Evolutionary conservation across 495 filamentous ascomycete species (phyloP).

Genomic region (Penicillium macrosclerotiorum): DNA sequence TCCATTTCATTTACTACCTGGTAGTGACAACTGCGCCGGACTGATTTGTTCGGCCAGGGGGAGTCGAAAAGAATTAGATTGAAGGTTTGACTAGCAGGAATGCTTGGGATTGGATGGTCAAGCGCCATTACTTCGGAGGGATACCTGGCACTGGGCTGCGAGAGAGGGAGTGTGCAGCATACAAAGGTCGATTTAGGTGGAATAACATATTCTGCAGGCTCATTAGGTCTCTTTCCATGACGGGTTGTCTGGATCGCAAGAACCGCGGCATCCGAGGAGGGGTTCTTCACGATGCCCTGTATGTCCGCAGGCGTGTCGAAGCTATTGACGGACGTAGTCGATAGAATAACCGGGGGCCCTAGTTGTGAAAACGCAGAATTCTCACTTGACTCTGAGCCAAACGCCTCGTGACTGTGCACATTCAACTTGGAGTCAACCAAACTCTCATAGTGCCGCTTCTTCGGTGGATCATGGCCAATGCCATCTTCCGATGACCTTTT

Average conservation of each 20-base stretch:
- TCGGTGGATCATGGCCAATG: neutral
- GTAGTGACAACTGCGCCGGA: constrained; percentile 67
- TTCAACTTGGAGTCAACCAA: too few species aligned
- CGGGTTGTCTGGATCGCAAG: constrained; percentile 16
- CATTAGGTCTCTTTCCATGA: constrained; percentile 1
- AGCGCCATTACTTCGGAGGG: neutral
- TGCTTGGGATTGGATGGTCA: constrained; percentile 26
- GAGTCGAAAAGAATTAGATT: constrained; percentile 85
- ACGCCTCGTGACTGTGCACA: too few species aligned
- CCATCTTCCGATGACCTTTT: neutral
- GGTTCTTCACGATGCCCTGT: constrained; percentile 33
- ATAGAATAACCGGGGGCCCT: constrained; percentile 34
- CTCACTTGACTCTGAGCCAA: neutral
- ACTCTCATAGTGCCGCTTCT: constrained; percentile 11
- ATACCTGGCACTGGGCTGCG: neutral
- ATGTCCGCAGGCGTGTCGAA: constrained; percentile 33
- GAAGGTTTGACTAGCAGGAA: constrained; percentile 49
- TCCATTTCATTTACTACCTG: constrained; percentile 45
- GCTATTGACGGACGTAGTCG: constrained; percentile 27
- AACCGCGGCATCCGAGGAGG: constrained; percentile 23
- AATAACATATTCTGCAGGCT: constrained; percentile 28
- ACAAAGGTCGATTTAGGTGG: constrained; percentile 55
- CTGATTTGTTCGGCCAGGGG: constrained; percentile 92
- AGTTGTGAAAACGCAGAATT: neutral
- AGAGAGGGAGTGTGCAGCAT: constrained; percentile 37